Conservation (phyloP, 306 rosid genomes). For the Prunus padus region DNA sequence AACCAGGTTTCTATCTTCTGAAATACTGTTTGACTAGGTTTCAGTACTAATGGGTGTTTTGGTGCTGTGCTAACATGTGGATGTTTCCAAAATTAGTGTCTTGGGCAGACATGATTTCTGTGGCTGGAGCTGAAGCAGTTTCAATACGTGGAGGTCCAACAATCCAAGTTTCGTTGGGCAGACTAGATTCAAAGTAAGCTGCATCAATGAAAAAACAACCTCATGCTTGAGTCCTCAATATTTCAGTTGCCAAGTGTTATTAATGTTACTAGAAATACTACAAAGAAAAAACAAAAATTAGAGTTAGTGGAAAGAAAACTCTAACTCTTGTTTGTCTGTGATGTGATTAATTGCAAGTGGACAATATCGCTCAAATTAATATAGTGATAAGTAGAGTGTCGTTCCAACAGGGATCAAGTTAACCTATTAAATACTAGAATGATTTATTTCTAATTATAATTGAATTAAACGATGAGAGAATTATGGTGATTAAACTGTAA, state of each 20-base stretch:
- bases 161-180: conserved; percentile 69
- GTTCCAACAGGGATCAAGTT: no score
- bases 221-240: conserved; percentile 4
- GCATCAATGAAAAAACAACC: conserved; percentile 16
- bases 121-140: conserved; percentile 96
- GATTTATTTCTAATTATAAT: no score
- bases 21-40: conserved; percentile 16
- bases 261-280: neutral
- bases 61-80: conserved; percentile 29
- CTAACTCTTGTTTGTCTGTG: neutral
- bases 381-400: no score
- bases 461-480: no score
- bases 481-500: no score
- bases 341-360: no score
- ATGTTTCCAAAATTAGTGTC: conserved; percentile 56
- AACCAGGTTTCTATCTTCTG: conserved; percentile 59
- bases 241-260: neutral
- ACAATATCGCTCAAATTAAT: no score
- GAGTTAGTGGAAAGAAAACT: neutral
- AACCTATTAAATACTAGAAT: no score
- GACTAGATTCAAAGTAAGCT: conserved; percentile 77
- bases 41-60: conserved; percentile 23
- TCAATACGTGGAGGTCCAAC: conserved; percentile 89
- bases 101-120: conserved; percentile 91
- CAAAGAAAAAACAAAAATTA: neutral